Evolutionary conservation across 371 early-diverging fungal genomes (phyloP), one percentile per base, ranked within the genome.

Genomic region (Mortierella sp.): DNA sequence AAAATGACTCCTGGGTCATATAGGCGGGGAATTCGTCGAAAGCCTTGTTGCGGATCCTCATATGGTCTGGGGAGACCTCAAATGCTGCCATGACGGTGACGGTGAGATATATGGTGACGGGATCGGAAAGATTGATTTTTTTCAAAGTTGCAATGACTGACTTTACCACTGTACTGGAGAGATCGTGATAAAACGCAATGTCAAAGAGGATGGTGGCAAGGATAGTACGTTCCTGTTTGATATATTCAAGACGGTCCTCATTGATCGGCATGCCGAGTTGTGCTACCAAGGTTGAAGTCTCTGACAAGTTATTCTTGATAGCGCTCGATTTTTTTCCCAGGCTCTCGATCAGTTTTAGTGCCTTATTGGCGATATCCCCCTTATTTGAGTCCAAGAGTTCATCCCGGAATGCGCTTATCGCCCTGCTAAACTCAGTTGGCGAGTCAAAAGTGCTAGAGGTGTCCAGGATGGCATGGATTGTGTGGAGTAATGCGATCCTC

Each of bases 391-490:
- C 62, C 62, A 86, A 68, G 4, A 82, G 74, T 10, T 77, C 82
- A 13, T 83, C 80, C 10, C 73, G 70, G 68, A 85, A 78, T 49
- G 83, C 81, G 7, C 71, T 22, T 61, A 86, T 78, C 61, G 88
- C 19, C 66, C 61, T 72, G 35, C 90, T 87, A 31, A 91, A 83
- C 7, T 83, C 72, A 42, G 83, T 76, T 4, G 87, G 84, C 1
- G 91, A 78, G 2, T 79, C 69, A 0, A 64, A 62, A 37, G 90
- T 87, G 26, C 85, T 85, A 29, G 87, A 85, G 42, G 85, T 87
- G 32, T 87, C 86, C 51, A 96, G 67, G 53, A 96, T 83, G 37
- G 85, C 82, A 61, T 86, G 86, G 19, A 96, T 74, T 70, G 90
- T 85, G 42, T 87, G 72, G 26, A 95, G 82, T 22, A 92, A 68